Conservation (phyloP, 306 rosid species). For the Coriaria nepalensis region DNA sequence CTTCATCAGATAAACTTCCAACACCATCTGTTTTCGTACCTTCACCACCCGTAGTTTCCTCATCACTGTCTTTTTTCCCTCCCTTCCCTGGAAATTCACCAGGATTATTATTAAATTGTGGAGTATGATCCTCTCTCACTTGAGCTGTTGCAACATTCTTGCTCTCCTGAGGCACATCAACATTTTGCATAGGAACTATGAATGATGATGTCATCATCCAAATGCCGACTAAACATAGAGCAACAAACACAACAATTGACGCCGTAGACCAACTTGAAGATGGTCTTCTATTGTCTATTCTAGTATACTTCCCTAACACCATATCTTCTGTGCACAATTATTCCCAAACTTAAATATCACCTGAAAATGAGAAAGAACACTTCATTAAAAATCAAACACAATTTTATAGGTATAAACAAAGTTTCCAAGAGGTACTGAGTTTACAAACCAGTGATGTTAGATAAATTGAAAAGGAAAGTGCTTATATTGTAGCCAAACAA, state of each 20-base stretch:
- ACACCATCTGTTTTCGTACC: too few relatives aligned
- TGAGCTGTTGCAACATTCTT: conserved; percentile 35
- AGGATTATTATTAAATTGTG: conserved; percentile 52
- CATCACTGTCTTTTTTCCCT: conserved; percentile 35
- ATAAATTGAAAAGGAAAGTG: too few relatives aligned
- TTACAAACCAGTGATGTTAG: too few relatives aligned
- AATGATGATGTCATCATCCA: conserved; percentile 96
- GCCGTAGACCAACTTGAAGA: conserved; percentile 64
- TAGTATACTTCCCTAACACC: conserved; percentile 62
- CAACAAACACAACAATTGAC: conserved; percentile 78
- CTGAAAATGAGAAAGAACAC: too few relatives aligned
- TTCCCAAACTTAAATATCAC: too few relatives aligned
- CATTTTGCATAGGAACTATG: conserved; percentile 55
- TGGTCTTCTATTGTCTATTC: conserved; percentile 57
- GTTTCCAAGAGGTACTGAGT: too few relatives aligned
- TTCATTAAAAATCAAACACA: too few relatives aligned
- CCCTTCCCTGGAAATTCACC: conserved; percentile 72
- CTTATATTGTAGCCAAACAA: too few relatives aligned
- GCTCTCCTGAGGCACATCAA: conserved; percentile 40
- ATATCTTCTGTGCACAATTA: conserved; percentile 15
- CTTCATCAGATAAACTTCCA: conserved; percentile 16
- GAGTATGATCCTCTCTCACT: conserved; percentile 11
- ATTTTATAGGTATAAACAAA: too few relatives aligned
- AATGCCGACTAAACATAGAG: conserved; percentile 69
- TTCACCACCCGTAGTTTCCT: too few relatives aligned